phyloP scores from a whole-genome alignment of 495 filamentous ascomycete species.

The Glarea lozoyensis region DNA sequence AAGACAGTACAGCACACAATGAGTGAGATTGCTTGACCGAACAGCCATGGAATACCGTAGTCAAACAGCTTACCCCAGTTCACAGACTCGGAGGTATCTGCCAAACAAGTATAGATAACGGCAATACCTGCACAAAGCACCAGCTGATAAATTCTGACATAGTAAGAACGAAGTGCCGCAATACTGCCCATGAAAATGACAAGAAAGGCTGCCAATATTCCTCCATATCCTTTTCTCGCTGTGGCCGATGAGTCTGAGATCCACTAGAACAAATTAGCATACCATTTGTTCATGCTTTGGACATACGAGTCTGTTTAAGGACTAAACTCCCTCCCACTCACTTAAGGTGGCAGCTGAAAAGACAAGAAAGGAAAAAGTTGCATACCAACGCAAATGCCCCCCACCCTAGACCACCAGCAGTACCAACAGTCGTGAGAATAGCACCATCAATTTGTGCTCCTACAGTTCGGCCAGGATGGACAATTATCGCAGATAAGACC shows the following conservation, averaged over 20 bases:
- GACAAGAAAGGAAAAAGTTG: no score
- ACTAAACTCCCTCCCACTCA: no score
- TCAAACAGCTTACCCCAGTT: slow-evolving; percentile 37
- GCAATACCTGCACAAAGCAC: slow-evolving; percentile 45
- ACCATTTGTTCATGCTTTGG: no score
- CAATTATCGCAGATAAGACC: slow-evolving; percentile 41
- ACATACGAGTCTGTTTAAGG: no score
- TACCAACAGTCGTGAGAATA: slow-evolving; percentile 41
- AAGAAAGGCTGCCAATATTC: slow-evolving; percentile 41
- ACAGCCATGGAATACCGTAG: slow-evolving; percentile 48
- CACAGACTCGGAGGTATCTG: slow-evolving; percentile 32
- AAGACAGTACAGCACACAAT: slow-evolving; percentile 34
- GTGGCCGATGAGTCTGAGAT: slow-evolving; percentile 36
- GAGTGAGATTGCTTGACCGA: slow-evolving; percentile 43
- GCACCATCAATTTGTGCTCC: slow-evolving; percentile 48
- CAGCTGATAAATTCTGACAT: slow-evolving; percentile 43
- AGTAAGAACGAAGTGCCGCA: slow-evolving; percentile 43
- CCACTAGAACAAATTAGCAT: no score
- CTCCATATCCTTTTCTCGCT: slow-evolving; percentile 39
- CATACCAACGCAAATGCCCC: slow-evolving; percentile 44
- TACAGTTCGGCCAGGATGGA: slow-evolving; percentile 43
- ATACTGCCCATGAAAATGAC: slow-evolving; percentile 40
- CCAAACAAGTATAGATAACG: slow-evolving; percentile 41
- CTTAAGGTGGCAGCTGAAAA: no score
- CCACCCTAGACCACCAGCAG: slow-evolving; percentile 46